Evolutionary conservation across 805 yeast species (phyloP).

Genomic region (Saccharomycopsis sp.): DNA sequence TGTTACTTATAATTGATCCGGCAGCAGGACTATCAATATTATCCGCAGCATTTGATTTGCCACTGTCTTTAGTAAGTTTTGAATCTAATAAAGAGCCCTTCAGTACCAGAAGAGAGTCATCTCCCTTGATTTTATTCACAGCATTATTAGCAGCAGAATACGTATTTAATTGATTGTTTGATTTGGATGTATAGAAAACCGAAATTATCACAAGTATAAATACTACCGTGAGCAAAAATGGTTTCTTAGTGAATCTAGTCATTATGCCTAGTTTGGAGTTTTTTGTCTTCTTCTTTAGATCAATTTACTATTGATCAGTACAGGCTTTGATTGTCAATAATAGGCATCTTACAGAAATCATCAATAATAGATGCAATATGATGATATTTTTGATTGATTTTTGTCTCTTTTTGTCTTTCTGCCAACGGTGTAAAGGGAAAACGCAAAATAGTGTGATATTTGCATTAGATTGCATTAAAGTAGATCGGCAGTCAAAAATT

Average conservation of each 20-base stretch:
- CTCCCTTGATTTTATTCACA: neutral
- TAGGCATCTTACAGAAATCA: too few species aligned
- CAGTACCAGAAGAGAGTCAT: neutral
- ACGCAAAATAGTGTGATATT: too few species aligned
- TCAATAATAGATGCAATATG: too few species aligned
- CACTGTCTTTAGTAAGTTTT: neutral
- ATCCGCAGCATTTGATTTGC: neutral
- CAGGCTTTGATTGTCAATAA: too few species aligned
- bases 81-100: neutral
- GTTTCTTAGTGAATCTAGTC: constrained; percentile 8
- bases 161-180: constrained; percentile 13
- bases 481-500: too few species aligned
- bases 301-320: too few species aligned
- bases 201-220: constrained; percentile 11
- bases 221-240: constrained; percentile 9
- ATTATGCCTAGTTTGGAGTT: neutral
- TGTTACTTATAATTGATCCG: constrained; percentile 1
- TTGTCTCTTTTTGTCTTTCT: too few species aligned
- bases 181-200: constrained; percentile 16
- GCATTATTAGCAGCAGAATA: neutral
- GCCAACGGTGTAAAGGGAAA: too few species aligned
- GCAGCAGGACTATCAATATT: neutral
- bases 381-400: too few species aligned
- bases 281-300: too few species aligned
- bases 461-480: too few species aligned